A percentile compares a stretch with the other conserved stretches of the same genome.
These are phyloP conservation scores for Penicillium pulvis DNA, from an alignment of 495 filamentous ascomycete species.

Conservation along the genomic window DNA sequence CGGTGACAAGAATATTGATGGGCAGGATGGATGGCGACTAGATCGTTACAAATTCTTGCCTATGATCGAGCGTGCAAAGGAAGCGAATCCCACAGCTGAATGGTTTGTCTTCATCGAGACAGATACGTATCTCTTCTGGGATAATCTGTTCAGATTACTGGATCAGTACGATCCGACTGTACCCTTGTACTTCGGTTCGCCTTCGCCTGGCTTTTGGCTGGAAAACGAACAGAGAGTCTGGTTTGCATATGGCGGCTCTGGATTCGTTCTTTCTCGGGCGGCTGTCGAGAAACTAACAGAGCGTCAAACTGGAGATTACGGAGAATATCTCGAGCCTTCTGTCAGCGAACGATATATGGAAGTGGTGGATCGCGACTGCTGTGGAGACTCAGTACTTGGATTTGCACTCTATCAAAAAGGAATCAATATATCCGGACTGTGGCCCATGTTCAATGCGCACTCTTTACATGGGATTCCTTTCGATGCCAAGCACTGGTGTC, in stretches of 20 bases:
- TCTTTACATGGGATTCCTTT: slow-evolving; percentile 42
- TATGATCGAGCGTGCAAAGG: slow-evolving; percentile 58
- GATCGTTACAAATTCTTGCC: slow-evolving; percentile 69
- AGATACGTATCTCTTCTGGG: slow-evolving; percentile 66
- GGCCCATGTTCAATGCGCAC: slow-evolving; percentile 55
- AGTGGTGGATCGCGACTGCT: slow-evolving; percentile 45
- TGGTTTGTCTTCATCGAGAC: slow-evolving; percentile 68
- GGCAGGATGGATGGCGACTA: slow-evolving; percentile 51
- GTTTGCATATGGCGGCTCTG: slow-evolving; percentile 58
- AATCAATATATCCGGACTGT: slow-evolving; percentile 47
- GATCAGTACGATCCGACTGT: slow-evolving; percentile 48
- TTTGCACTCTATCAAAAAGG: slow-evolving; percentile 48
- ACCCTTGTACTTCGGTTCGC: slow-evolving; percentile 56
- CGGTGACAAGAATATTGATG: slow-evolving; percentile 12
- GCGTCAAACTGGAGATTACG: slow-evolving; percentile 20
- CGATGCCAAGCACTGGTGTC: slow-evolving; percentile 48
- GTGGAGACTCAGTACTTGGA: slow-evolving; percentile 56
- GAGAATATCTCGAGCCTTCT: slow-evolving; percentile 21
- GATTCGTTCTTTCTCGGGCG: slow-evolving; percentile 53
- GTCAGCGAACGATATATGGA: slow-evolving; percentile 39
- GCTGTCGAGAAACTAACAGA: slow-evolving; percentile 42
- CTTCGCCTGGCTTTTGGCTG: slow-evolving; percentile 36
- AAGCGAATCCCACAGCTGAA: slow-evolving; percentile 50
- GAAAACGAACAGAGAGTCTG: slow-evolving; percentile 35
- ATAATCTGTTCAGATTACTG: slow-evolving; percentile 59